Conservation (phyloP, 257 asterid species). For the Solanum medicagineum region DNA sequence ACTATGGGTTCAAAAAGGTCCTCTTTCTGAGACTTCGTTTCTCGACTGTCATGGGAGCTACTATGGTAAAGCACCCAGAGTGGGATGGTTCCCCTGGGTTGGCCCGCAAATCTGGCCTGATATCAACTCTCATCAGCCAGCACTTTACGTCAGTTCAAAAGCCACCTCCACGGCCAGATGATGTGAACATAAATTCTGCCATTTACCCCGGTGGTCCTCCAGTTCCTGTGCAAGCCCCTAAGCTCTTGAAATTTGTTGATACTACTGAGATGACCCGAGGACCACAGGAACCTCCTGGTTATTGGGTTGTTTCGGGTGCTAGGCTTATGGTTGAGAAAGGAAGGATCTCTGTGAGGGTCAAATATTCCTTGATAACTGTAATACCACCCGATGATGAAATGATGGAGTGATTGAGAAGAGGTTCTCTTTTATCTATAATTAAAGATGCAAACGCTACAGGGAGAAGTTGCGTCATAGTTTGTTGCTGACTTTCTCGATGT, state of each 20-base stretch:
- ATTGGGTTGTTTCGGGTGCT: slow-evolving; percentile 98
- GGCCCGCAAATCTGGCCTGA: slow-evolving; percentile 88
- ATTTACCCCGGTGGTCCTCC: slow-evolving; percentile 98
- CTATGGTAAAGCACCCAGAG: slow-evolving; percentile 59
- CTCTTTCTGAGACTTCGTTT: slow-evolving; percentile 63
- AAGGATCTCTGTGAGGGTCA: slow-evolving; percentile 71
- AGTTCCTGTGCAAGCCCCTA: slow-evolving; percentile 56
- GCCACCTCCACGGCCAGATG: slow-evolving; percentile 78
- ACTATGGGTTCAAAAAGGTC: slow-evolving; percentile 74
- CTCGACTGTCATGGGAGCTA: slow-evolving; percentile 64
- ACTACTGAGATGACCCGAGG: slow-evolving; percentile 91
- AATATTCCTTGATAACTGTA: slow-evolving; percentile 64
- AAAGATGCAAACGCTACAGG: not conserved
- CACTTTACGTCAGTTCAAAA: slow-evolving; percentile 72
- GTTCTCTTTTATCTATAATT: not conserved
- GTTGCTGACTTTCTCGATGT: not conserved
- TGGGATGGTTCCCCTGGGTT: slow-evolving; percentile 96
- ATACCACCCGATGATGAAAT: slow-evolving; percentile 66
- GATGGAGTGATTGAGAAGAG: slow-evolving; percentile 12
- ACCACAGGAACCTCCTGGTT: slow-evolving; percentile 91
- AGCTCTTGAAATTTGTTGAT: slow-evolving; percentile 79
- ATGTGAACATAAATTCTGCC: slow-evolving; percentile 88
- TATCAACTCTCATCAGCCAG: slow-evolving; percentile 85
- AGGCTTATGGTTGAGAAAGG: slow-evolving; percentile 89
- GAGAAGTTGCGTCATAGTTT: not conserved